Evolutionary conservation across 2,329 filamentous ascomycete species (phyloP).

Genomic region (Didymella lethalis): DNA sequence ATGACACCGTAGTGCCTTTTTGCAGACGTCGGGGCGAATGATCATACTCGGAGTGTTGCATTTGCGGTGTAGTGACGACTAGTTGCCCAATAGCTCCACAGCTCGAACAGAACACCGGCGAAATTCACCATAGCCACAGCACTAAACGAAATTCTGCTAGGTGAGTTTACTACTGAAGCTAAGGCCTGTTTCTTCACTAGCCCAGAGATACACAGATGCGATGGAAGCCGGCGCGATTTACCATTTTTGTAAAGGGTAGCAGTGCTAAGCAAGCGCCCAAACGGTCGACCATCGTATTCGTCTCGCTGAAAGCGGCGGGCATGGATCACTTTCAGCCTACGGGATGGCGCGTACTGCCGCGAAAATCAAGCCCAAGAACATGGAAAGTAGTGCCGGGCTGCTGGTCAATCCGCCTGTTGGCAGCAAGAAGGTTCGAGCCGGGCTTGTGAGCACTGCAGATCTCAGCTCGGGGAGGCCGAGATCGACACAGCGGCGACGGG

Average conservation of each 20-base stretch:
- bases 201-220: neutral
- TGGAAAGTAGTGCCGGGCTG: constrained; percentile 1
- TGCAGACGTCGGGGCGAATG: constrained; percentile 1
- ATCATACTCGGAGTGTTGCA: neutral
- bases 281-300: constrained; percentile 12
- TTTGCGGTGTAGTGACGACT: neutral
- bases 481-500: constrained; percentile 10
- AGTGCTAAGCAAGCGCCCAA: constrained; percentile 16
- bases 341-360: constrained; percentile 16
- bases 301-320: constrained; percentile 11
- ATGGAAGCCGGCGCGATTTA: neutral
- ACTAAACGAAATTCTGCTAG: neutral
- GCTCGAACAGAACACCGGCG: neutral
- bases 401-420: neutral
- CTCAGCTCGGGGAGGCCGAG: constrained; percentile 16
- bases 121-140: constrained; percentile 8
- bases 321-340: neutral
- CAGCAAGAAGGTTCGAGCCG: constrained; percentile 2
- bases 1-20: neutral
- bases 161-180: constrained; percentile 2
- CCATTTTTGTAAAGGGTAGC: neutral
- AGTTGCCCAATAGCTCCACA: neutral
- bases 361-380: neutral
- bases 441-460: constrained; percentile 6
- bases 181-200: neutral